Evolutionary conservation across 2,329 filamentous ascomycete genomes (phyloP).

Genomic region (Penicillium sclerotigenum): DNA sequence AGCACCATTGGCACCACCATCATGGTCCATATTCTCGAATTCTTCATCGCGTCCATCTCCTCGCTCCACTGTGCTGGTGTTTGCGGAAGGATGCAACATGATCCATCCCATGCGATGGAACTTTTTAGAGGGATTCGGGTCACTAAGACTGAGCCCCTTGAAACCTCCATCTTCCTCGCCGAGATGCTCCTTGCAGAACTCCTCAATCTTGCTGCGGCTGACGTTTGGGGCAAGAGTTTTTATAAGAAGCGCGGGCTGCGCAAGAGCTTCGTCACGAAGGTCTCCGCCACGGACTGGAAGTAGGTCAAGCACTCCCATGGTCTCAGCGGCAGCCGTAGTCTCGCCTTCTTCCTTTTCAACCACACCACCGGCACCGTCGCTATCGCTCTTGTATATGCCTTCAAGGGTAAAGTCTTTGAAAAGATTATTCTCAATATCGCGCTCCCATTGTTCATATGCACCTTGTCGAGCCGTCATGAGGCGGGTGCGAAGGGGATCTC

Average conservation of each 20-base stretch:
- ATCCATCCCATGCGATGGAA: slow-evolving; percentile 99
- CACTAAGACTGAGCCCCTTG: slow-evolving; percentile 92
- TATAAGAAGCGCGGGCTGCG: slow-evolving; percentile 89
- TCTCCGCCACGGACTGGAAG: slow-evolving; percentile 81
- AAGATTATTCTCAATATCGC: slow-evolving; percentile 75
- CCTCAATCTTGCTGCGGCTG: slow-evolving; percentile 86
- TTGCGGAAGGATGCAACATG: slow-evolving; percentile 78
- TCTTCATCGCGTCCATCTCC: slow-evolving; percentile 70
- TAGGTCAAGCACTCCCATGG: slow-evolving; percentile 86
- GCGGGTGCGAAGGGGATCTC: slow-evolving; percentile 69
- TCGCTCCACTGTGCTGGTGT: slow-evolving; percentile 65
- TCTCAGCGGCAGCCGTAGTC: slow-evolving; percentile 84
- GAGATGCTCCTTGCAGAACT: slow-evolving; percentile 90
- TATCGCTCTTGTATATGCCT: slow-evolving; percentile 89
- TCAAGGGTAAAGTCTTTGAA: slow-evolving; percentile 96
- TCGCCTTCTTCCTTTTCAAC: slow-evolving; percentile 96
- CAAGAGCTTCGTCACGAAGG: slow-evolving; percentile 80
- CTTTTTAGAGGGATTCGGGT: slow-evolving; percentile 94
- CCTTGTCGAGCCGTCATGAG: slow-evolving; percentile 76
- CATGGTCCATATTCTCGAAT: slow-evolving; percentile 51
- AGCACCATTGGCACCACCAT: slow-evolving; percentile 32
- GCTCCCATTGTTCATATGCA: slow-evolving; percentile 82
- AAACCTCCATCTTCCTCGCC: slow-evolving; percentile 89
- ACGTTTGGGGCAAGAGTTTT: slow-evolving; percentile 98
- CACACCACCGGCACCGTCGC: slow-evolving; percentile 77